Base-by-base conservation (phyloP, 305 asterid genomes). In the Lippia alba region DNA sequence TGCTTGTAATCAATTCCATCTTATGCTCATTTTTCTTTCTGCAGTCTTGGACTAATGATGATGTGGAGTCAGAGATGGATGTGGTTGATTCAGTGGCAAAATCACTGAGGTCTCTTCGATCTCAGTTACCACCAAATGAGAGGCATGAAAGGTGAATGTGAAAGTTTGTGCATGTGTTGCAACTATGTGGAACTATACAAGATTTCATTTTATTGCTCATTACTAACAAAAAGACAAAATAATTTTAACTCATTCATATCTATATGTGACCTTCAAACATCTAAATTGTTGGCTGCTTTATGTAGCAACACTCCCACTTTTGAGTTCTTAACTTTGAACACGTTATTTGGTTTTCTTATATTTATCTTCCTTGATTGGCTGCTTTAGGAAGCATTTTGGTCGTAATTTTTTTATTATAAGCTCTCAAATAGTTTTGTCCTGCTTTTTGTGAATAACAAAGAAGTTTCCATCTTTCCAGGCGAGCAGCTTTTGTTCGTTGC, bases 31-130 rank as follows among this genome's bases (percentile, higher is more conserved):
- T 36, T 66, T 8, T 15, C 49, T 71, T 51, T 74, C 44, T 79
- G 70, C 89, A 94, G 99, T 51, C 71, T 70, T 94, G 97, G 97
- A 80, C 75, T 65, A 86, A 90, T 82, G 92, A 87, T 58, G 81
- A 9, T 7, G 90, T 87, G 65, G 97, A 89, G 82, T 56, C 57
- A 65, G 96, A 88, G 84, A 94, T 94, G 99, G 89, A 79, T 54
- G 67, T 79, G 79, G 74, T 85, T 46, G 95, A 83, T 71, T 81
- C 91, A 17, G 82, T 89, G 54, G 94, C 88, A 54, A 89, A 80
- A 75, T 87, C 89, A 17, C 77, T 91, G 68, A 87, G 99, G 86
- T 87, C 94, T 41, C 85, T 90, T 45, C 85, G 89, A 66, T 78
- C 96, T 24, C 80, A 79, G 82, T 64, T 94, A 80, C 83, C 89